Evolutionary conservation across 306 rosid species (phyloP).

Genomic region (Pyrus communis): DNA sequence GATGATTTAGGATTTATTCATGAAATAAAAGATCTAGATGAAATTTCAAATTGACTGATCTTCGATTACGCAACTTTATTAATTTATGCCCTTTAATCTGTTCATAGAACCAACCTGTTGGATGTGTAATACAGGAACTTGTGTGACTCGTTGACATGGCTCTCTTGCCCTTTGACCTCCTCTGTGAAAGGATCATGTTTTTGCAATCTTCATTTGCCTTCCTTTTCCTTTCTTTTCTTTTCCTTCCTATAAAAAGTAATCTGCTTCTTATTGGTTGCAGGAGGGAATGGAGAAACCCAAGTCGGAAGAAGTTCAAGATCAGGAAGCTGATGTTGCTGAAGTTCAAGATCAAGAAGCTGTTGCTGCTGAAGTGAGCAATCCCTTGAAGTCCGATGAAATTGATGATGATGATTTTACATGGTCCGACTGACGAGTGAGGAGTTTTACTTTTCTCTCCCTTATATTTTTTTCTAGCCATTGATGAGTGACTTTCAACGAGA

Average conservation of each 20-base stretch:
- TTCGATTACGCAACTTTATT: neutral
- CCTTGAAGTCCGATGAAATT: conserved; percentile 39
- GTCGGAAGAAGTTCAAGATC: conserved; percentile 14
- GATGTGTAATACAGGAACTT: neutral
- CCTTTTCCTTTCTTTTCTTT: neutral
- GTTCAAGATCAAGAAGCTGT: conserved; percentile 40
- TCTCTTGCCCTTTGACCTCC: neutral
- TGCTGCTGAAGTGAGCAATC: conserved; percentile 30
- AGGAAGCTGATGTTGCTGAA: conserved; percentile 26
- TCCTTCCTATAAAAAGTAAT: neutral
- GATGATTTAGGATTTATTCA: neutral
- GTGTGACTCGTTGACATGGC: neutral
- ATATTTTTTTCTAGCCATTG: neutral
- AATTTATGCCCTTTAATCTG: neutral
- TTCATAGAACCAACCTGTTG: neutral
- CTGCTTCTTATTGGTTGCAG: conserved; percentile 30
- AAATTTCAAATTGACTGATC: neutral
- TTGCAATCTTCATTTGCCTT: neutral
- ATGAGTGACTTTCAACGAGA: neutral
- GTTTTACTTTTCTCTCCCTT: neutral
- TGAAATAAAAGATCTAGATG: neutral
- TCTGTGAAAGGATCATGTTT: neutral
- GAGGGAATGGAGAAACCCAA: conserved; percentile 34
- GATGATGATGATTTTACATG: conserved; percentile 36
- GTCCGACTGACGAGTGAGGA: conserved; percentile 29